These are phyloP conservation scores for Nyssa sinensis DNA, from an alignment of 148 eudicot genomes.

Conservation along the genomic window DNA sequence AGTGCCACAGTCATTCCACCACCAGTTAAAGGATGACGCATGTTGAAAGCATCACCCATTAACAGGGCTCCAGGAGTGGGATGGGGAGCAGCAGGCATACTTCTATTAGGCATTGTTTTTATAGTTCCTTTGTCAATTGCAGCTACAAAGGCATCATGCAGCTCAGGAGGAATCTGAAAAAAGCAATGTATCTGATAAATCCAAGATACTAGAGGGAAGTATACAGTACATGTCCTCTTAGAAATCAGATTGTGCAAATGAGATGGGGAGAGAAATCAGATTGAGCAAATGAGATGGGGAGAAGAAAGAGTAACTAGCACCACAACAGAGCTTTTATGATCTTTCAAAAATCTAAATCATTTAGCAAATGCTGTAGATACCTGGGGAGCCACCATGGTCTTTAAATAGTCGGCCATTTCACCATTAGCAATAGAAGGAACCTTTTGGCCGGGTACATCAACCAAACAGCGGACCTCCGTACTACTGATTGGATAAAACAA, in stretches of 20 bases:
- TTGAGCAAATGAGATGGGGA: background rate
- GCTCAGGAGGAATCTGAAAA: slow-evolving; percentile 59
- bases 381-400: slow-evolving; percentile 72
- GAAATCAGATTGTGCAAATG: background rate
- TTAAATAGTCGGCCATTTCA: slow-evolving; percentile 67
- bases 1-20: slow-evolving; percentile 95
- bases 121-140: slow-evolving; percentile 70
- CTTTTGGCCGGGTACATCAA: slow-evolving; percentile 72
- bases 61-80: slow-evolving; percentile 83
- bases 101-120: slow-evolving; percentile 72
- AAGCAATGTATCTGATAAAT: slow-evolving; percentile 1
- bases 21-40: slow-evolving; percentile 89
- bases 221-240: background rate
- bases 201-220: background rate
- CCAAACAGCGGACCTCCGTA: slow-evolving; percentile 69
- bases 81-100: slow-evolving; percentile 77
- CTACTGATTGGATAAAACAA: slow-evolving; percentile 68
- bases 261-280: background rate
- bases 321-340: background rate
- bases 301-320: background rate
- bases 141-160: slow-evolving; percentile 59
- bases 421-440: slow-evolving; percentile 76
- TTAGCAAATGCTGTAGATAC: slow-evolving; percentile 18
- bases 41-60: slow-evolving; percentile 88
- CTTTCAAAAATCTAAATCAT: background rate